Evolutionary conservation across 129 eudicot genomes (phyloP).

Genomic region (Arctium lappa): DNA sequence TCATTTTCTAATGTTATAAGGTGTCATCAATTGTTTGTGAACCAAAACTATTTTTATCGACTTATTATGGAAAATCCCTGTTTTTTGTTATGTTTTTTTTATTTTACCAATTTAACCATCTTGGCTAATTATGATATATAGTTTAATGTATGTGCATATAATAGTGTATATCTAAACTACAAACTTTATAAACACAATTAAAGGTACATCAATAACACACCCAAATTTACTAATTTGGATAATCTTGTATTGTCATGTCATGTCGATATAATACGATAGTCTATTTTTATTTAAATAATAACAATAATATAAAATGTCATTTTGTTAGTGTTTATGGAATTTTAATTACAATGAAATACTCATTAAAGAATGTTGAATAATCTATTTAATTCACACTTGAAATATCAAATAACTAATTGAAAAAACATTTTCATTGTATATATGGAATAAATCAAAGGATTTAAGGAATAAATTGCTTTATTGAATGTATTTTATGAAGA

Average conservation of each 20-base stretch:
- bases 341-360: background rate
- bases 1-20: background rate
- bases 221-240: background rate
- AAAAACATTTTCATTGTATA: background rate
- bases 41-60: background rate
- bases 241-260: background rate
- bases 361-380: background rate
- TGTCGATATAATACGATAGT: background rate
- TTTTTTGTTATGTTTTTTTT: background rate
- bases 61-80: background rate
- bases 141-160: no score
- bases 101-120: background rate
- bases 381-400: background rate
- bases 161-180: background rate
- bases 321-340: background rate
- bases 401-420: background rate
- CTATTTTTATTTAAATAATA: background rate
- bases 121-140: background rate
- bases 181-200: background rate
- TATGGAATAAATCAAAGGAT: conserved; percentile 1
- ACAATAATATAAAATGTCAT: background rate
- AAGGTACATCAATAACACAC: background rate
- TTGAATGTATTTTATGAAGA: background rate
- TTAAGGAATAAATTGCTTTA: background rate
- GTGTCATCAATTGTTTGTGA: background rate